phyloP scores from a whole-genome alignment of 768 basidiomycete species.

The Lentinula aciculospora region DNA sequence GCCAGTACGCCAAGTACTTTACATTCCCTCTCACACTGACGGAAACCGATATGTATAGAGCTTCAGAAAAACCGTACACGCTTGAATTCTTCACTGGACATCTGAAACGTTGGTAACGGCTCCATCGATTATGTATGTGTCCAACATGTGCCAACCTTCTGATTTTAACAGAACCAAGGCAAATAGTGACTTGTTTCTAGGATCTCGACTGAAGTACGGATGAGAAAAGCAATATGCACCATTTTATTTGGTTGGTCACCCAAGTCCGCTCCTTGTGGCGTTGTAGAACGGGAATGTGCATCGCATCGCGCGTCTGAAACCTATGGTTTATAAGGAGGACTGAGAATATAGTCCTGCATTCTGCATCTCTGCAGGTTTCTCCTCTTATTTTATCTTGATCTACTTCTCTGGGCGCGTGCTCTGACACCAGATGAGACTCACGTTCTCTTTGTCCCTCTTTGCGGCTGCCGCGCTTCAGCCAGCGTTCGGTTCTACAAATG shows the following conservation, averaged over 20 bases:
- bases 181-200: not conserved
- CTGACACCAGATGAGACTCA: not conserved
- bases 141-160: not conserved
- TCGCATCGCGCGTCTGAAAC: not conserved
- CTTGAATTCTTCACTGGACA: not conserved
- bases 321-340: not conserved
- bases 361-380: not conserved
- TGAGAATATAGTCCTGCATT: not conserved
- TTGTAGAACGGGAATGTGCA: not conserved
- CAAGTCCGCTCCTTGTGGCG: not conserved
- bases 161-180: not conserved
- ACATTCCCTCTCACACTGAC: not conserved
- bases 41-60: not conserved
- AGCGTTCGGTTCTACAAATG: not conserved
- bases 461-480: not conserved
- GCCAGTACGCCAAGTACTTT: too few species aligned
- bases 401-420: not conserved
- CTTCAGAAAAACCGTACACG: not conserved
- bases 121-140: not conserved
- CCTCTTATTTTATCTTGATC: not conserved
- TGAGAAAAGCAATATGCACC: not conserved
- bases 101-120: not conserved
- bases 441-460: not conserved
- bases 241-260: not conserved
- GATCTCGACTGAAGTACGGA: not conserved